phyloP scores from a whole-genome alignment of 257 asterid genomes.

The Buddleja alternifolia region DNA sequence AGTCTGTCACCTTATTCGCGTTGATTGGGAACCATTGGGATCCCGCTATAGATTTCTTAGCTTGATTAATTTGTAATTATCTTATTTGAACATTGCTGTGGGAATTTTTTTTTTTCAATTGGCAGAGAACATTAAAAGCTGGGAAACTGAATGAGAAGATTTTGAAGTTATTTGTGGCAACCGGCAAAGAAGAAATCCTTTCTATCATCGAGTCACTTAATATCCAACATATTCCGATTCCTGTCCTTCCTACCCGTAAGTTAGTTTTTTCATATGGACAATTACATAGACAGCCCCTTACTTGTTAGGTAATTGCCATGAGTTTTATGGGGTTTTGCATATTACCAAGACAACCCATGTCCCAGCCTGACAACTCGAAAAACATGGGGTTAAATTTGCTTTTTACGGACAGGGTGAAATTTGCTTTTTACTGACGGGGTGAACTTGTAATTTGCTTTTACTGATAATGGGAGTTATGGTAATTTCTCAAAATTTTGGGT shows the following conservation, averaged over 20 bases:
- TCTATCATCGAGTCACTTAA: slow-evolving; percentile 66
- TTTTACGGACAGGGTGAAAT: too few species aligned
- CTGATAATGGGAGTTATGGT: too few species aligned
- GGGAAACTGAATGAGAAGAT: slow-evolving; percentile 93
- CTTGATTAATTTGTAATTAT: slow-evolving; percentile 1
- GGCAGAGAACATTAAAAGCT: slow-evolving; percentile 83
- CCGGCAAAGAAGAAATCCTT: slow-evolving; percentile 89
- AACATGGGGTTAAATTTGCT: too few species aligned
- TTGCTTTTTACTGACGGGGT: too few species aligned
- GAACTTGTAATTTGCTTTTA: too few species aligned
- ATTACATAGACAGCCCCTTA: too few species aligned
- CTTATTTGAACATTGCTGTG: slow-evolving; percentile 38
- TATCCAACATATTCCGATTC: slow-evolving; percentile 58
- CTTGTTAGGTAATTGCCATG: too few species aligned
- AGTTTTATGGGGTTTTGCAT: too few species aligned
- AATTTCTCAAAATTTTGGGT: too few species aligned
- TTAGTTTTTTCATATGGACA: not conserved
- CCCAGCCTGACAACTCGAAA: too few species aligned
- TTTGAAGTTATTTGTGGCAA: slow-evolving; percentile 77
- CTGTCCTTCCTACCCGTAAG: slow-evolving; percentile 66
- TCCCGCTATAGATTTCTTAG: slow-evolving; percentile 11
- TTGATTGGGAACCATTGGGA: slow-evolving; percentile 1
- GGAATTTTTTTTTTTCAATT: slow-evolving; percentile 35
- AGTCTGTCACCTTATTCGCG: not conserved
- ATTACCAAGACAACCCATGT: too few species aligned